These are phyloP conservation scores for Saksenaea oblongispora DNA, from an alignment of 371 early-diverging fungal genomes.

Conservation along the genomic window DNA sequence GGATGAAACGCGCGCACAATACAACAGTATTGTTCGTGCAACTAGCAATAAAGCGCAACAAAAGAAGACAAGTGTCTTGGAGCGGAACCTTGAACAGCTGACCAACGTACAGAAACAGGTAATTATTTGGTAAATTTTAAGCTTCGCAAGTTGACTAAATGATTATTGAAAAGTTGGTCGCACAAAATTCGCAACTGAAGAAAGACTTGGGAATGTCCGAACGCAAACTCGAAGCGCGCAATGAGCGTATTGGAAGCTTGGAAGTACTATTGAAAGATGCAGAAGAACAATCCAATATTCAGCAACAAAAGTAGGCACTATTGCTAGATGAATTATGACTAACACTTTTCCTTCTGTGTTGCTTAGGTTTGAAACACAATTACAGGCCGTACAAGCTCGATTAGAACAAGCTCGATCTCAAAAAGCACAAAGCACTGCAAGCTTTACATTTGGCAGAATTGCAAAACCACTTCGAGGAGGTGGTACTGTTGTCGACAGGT, in stretches of 20 bases:
- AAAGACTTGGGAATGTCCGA: conserved; percentile 88
- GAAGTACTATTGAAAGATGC: conserved; percentile 80
- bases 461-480: conserved; percentile 93
- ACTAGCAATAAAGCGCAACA: conserved; percentile 84
- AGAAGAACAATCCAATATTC: conserved; percentile 69
- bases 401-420: conserved; percentile 69
- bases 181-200: conserved; percentile 90
- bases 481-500: conserved; percentile 30
- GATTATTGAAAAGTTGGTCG: conserved; percentile 67
- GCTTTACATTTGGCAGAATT: conserved; percentile 79
- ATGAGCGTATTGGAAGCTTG: conserved; percentile 88
- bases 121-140: conserved; percentile 6
- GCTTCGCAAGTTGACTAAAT: background rate
- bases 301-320: conserved; percentile 72
- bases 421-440: conserved; percentile 40
- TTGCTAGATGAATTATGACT: background rate
- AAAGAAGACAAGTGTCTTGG: conserved; percentile 92
- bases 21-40: conserved; percentile 78
- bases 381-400: conserved; percentile 74
- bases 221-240: conserved; percentile 84
- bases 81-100: conserved; percentile 94
- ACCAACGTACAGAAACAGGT: conserved; percentile 89
- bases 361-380: conserved; percentile 83
- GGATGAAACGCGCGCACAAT: conserved; percentile 91
- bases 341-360: background rate